phyloP scores from a whole-genome alignment of 148 eudicot genomes.

The Camellia japonica region DNA sequence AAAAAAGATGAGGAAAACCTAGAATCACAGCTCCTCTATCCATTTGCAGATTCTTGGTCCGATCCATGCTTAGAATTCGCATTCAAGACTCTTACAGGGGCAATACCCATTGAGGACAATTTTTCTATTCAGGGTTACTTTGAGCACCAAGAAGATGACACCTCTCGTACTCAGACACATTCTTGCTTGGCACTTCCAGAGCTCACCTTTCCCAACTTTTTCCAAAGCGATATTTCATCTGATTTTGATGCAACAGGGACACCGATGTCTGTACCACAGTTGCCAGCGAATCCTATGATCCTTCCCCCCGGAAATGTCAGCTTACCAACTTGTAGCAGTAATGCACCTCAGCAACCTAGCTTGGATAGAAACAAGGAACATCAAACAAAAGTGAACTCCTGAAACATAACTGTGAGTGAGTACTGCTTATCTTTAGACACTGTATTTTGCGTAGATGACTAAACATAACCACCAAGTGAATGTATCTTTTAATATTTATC shows the following conservation, averaged over 20 bases:
- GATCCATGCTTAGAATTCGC: constrained; percentile 90
- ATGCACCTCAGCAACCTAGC: constrained; percentile 26
- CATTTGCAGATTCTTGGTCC: constrained; percentile 48
- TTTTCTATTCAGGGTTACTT: constrained; percentile 43
- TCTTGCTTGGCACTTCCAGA: background rate
- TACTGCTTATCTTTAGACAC: background rate
- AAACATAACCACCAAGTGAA: background rate
- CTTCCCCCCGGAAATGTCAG: constrained; percentile 24
- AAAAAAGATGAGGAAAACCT: constrained; percentile 15
- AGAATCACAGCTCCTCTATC: constrained; percentile 31
- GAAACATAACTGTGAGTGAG: background rate
- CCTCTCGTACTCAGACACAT: constrained; percentile 21
- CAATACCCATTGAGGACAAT: constrained; percentile 61
- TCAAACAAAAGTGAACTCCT: constrained; percentile 7
- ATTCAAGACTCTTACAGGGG: constrained; percentile 75
- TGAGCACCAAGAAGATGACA: constrained; percentile 35
- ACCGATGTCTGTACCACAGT: background rate
- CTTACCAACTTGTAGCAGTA: constrained; percentile 23
- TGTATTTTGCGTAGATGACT: constrained; percentile 2
- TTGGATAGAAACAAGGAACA: constrained; percentile 13
- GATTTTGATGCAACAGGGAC: background rate
- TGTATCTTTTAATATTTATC: background rate
- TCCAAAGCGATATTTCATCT: constrained; percentile 18
- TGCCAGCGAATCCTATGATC: constrained; percentile 15
- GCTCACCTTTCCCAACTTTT: constrained; percentile 17